Percentiles rank a stretch among this genome's conserved stretches.
Evolutionary conservation across 805 yeast species (phyloP).

Genomic region (Dipodascopsis uninucleata): DNA sequence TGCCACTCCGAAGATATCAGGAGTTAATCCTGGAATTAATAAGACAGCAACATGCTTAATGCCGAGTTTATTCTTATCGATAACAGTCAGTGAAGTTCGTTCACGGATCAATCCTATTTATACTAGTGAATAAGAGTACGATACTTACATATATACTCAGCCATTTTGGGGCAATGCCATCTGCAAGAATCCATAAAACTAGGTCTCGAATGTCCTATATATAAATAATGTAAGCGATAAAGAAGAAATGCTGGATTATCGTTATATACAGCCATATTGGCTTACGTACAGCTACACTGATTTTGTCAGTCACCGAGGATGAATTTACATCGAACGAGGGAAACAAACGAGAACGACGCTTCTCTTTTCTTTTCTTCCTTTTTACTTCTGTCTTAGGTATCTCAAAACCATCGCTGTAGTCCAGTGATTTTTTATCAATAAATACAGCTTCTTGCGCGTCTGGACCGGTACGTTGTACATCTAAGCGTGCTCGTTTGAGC

Average conservation of each 20-base stretch:
- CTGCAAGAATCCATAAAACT: slow-evolving; percentile 43
- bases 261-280: slow-evolving; percentile 29
- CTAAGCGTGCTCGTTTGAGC: too few relatives aligned
- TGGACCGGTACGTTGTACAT: too few relatives aligned
- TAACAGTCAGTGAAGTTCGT: not conserved
- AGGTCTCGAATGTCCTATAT: slow-evolving; percentile 48
- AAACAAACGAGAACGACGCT: slow-evolving; percentile 29
- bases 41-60: slow-evolving; percentile 56
- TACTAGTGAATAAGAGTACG: not conserved
- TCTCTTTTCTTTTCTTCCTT: slow-evolving; percentile 29
- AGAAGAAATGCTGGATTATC: not conserved
- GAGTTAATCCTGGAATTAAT: slow-evolving; percentile 61
- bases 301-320: slow-evolving; percentile 4
- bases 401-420: slow-evolving; percentile 17
- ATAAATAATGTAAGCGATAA: not conserved
- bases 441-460: too few relatives aligned
- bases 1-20: slow-evolving; percentile 43
- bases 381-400: slow-evolving; percentile 13
- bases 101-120: not conserved
- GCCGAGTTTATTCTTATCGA: slow-evolving; percentile 41
- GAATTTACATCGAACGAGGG: slow-evolving; percentile 26
- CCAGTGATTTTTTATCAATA: too few relatives aligned
- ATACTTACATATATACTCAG: slow-evolving; percentile 38
- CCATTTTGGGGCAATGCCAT: slow-evolving; percentile 48
- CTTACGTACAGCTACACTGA: slow-evolving; percentile 25